A percentile compares a stretch with the other conserved stretches of the same genome.
Evolutionary conservation across 306 rosid genomes (phyloP).

Genomic region (Gynostemma pentaphyllum): DNA sequence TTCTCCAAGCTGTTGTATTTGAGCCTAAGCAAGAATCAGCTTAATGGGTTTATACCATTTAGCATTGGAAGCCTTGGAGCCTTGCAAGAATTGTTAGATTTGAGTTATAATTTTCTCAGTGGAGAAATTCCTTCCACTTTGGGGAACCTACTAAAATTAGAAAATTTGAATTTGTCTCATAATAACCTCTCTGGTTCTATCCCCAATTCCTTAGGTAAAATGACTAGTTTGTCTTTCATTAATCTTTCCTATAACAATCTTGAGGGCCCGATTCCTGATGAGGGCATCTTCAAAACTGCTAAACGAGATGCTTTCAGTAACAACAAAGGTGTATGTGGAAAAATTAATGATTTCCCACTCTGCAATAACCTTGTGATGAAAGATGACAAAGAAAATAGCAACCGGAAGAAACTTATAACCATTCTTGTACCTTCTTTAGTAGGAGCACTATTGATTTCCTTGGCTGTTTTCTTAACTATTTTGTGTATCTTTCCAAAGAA

Average conservation of each 20-base stretch:
- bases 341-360: conserved; percentile 15
- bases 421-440: conserved; percentile 19
- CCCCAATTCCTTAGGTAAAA: conserved; percentile 10
- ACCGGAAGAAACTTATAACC: conserved; percentile 5
- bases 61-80: conserved; percentile 28
- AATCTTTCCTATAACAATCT: no score
- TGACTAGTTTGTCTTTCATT: conserved; percentile 25
- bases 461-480: neutral
- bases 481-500: conserved; percentile 4
- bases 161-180: conserved; percentile 35
- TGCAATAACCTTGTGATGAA: conserved; percentile 11
- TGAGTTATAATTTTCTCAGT: no score
- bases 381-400: conserved; percentile 10
- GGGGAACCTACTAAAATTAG: conserved; percentile 23
- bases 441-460: no score
- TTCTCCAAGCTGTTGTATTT: no score
- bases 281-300: no score
- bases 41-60: conserved; percentile 32
- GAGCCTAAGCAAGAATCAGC: no score
- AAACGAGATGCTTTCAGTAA: conserved; percentile 20
- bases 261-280: conserved; percentile 31
- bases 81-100: conserved; percentile 28
- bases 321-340: conserved; percentile 23
- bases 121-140: conserved; percentile 16
- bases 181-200: conserved; percentile 34